A percentile compares a stretch with the other conserved stretches of the same genome.
phyloP scores from a whole-genome alignment of 2,329 filamentous ascomycete genomes.

The Thelonectria rubi region DNA sequence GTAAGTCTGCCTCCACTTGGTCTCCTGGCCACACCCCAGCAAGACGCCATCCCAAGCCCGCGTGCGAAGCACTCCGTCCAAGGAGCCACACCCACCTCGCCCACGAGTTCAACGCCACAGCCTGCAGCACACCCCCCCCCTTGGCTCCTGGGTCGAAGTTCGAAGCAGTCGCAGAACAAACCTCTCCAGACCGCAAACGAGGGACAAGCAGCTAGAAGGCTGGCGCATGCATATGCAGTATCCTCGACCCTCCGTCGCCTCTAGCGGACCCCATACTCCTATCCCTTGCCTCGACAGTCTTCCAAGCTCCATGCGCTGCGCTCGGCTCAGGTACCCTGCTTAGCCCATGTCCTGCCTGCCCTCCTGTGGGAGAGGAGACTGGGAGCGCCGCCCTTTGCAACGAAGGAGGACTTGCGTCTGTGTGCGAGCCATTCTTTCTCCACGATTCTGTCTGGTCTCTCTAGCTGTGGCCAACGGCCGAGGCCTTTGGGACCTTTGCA shows the following conservation, averaged over 20 bases:
- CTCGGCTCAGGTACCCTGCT: slow-evolving; percentile 36
- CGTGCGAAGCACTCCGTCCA: slow-evolving; percentile 4
- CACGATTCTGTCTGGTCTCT: neutral
- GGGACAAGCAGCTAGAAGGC: slow-evolving; percentile 18
- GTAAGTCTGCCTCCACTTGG: slow-evolving; percentile 28
- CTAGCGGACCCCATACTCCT: slow-evolving; percentile 18
- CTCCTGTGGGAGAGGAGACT: neutral
- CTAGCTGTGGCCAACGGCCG: neutral
- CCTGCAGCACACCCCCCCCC: slow-evolving; percentile 3
- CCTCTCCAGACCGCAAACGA: slow-evolving; percentile 17
- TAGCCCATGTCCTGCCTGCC: slow-evolving; percentile 21
- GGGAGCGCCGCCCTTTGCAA: neutral
- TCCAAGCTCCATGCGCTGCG: slow-evolving; percentile 28
- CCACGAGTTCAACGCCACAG: slow-evolving; percentile 20
- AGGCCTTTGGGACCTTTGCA: neutral
- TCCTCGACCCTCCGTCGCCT: slow-evolving; percentile 33
- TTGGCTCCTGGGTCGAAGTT: neutral
- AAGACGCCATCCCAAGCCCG: slow-evolving; percentile 32
- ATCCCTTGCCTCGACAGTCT: slow-evolving; percentile 27
- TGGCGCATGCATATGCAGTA: slow-evolving; percentile 32
- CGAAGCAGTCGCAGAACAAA: slow-evolving; percentile 13
- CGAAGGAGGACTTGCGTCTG: neutral
- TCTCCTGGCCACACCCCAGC: slow-evolving; percentile 34
- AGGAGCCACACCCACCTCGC: slow-evolving; percentile 25
- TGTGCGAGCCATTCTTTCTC: neutral